Evolutionary conservation across 140 eudicot genomes (phyloP).

Genomic region (Cichorium intybus): DNA sequence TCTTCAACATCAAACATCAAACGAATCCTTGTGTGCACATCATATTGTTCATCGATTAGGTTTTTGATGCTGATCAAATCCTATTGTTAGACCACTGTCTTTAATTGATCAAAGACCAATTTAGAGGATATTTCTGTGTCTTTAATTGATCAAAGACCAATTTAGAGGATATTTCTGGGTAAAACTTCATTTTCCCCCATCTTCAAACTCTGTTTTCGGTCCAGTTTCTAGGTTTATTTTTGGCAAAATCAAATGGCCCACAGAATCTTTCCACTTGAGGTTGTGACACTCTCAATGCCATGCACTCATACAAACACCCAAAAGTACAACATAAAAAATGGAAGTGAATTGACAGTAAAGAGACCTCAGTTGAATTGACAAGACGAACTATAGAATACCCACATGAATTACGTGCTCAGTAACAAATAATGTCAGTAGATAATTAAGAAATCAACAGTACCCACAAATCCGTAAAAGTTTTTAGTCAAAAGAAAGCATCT

Average conservation of each 20-base stretch:
- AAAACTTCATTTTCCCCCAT: not conserved
- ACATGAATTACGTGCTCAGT: not conserved
- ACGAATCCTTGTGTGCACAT: no score
- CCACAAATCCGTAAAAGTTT: not conserved
- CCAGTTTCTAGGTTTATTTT: slow-evolving; percentile 1
- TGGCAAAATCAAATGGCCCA: slow-evolving; percentile 28
- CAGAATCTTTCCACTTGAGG: slow-evolving; percentile 19
- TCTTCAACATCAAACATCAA: no score
- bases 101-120: not conserved
- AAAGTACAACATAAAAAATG: slow-evolving; percentile 5
- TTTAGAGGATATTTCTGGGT: not conserved
- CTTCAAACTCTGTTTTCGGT: not conserved
- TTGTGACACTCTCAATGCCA: not conserved
- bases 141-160: not conserved
- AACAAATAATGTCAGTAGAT: not conserved
- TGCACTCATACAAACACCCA: not conserved
- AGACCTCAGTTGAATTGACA: not conserved
- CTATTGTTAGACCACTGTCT: no score
- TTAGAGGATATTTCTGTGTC: not conserved
- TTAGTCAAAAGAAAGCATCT: not conserved
- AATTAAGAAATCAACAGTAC: slow-evolving; percentile 1
- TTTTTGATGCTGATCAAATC: no score
- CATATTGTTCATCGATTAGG: no score
- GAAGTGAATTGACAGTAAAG: slow-evolving; percentile 21
- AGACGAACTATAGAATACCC: slow-evolving; percentile 14